Evolutionary conservation across 805 yeast species (phyloP), one percentile per base, ranked within the genome.

Genomic region (Kazachstania taianensis): DNA sequence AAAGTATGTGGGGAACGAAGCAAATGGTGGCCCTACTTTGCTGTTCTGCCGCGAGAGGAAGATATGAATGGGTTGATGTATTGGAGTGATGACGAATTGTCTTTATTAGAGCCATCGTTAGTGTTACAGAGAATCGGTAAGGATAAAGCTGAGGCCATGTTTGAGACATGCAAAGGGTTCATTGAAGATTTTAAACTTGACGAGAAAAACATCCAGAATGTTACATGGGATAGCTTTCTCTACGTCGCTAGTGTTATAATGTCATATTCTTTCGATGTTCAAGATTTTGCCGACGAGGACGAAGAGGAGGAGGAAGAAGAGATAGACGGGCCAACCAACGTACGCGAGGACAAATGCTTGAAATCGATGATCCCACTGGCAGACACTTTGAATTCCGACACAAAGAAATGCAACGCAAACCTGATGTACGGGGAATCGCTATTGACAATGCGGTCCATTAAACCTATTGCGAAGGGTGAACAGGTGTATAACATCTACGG

Each of bases 321-420:
- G 1, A 20, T 20, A 14, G 28, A 30, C 12, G 23, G 27, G 3
- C 27, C 51, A 41, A 4, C 52, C 42, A 31, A 34, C 3, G 63
- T 62, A 4, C 53, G 52, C 13, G 40, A 35, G n/a, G 63, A 57
- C 38, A 59, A 66, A 3, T 72, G 65, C 40, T 62, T 69, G 44
- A 87, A 87, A 53, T 79, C 94, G 1, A 80, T 92, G 94, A 85
- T 87, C 3, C 95, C 97, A 0, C 62, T 86, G 31, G 97, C 97
- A 0, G 98, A 89, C 53, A 77, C 84, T 16, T 62, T 92, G 41
- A 89, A 92, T 52, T 84, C 96, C 1, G 92, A 87, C 51, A 81
- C 94, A 1, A 67, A 68, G 7, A 62, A 70, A 13, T 75, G 75
- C 48, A 89, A 89, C 55, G 95, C 96, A 6, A 70, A 76, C 39